Evolutionary conservation across 495 filamentous ascomycete species (phyloP), one percentile per base, ranked within the genome.

Genomic region (Clohesyomyces aquaticus): DNA sequence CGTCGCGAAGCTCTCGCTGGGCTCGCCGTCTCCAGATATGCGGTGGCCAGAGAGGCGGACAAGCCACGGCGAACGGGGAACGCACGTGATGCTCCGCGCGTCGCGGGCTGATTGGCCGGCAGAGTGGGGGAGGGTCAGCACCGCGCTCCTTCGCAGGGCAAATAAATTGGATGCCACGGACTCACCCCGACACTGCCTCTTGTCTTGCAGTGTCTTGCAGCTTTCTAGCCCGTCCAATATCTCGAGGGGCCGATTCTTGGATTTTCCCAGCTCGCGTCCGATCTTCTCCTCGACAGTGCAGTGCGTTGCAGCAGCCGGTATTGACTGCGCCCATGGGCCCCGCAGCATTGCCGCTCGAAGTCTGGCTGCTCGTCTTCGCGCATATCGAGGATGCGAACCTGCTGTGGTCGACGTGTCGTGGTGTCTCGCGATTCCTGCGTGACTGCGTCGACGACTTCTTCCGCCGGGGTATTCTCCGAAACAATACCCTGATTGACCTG

Each of bases 281-380:
- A 6, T 6, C 32, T 14, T 14, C 32, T 14, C 32, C 32, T 38
- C 32, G 32, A 38, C 32, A 38, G 32, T 38, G 32, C 32, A 6
- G 32, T 38, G 14, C 14, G 14, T 38, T 38, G 6, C 32, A 38
- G 32, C 14, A 38, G 6, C 32, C 32, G 14, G 32, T 38, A 38
- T 38, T 38, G n/a, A n/a, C n/a, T n/a, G n/a, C n/a, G n/a, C n/a
- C n/a, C n/a, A n/a, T n/a, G n/a, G n/a, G 45, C 9, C 52, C 9
- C 29, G 4, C 52, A 23, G 21, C 4, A 14, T 25, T 63, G 29
- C 60, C 60, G 16, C 29, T 59, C 26, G 63, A 66, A 16, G 26
- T 66, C 35, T 66, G 63, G 63, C 42, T 66, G 55, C 55, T 59
- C 16, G 55, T 66, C 11, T 60, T 66, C 55, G 32, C 29, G 25